Conservation (phyloP, 2,329 filamentous ascomycete species). For the Ceratocystis alfenasii region DNA sequence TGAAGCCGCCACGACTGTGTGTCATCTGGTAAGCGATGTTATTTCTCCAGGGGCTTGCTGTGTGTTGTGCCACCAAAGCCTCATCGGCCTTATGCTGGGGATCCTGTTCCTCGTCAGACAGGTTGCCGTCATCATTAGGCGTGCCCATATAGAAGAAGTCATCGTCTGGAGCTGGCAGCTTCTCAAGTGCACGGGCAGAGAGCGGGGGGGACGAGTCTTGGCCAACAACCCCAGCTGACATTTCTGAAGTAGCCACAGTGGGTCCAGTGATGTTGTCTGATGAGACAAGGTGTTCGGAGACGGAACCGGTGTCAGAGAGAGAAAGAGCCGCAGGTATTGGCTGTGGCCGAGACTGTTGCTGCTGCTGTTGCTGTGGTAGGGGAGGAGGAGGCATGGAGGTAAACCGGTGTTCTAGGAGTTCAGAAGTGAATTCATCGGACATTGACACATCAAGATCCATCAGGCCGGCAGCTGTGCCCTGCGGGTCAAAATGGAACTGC, state of each 20-base stretch:
- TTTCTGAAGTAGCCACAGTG: too few species aligned
- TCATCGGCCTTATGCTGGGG: conserved; percentile 27
- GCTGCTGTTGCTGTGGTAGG: neutral
- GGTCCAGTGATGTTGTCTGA: neutral
- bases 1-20: conserved; percentile 28
- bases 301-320: neutral
- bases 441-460: conserved; percentile 1
- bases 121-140: conserved; percentile 49
- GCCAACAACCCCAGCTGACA: too few species aligned
- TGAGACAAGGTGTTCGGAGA: neutral
- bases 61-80: conserved; percentile 29
- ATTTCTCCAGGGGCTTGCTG: neutral
- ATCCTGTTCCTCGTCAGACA: conserved; percentile 51
- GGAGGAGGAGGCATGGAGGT: neutral
- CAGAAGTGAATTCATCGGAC: neutral
- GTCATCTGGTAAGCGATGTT: conserved; percentile 10
- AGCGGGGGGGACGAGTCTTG: neutral
- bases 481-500: conserved; percentile 3
- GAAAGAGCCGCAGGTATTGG: neutral
- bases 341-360: neutral
- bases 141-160: conserved; percentile 44
- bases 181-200: neutral
- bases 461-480: neutral
- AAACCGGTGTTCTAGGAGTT: neutral
- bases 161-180: neutral